Conservation (phyloP, 345 rosid species). For the Citrus glauca region DNA sequence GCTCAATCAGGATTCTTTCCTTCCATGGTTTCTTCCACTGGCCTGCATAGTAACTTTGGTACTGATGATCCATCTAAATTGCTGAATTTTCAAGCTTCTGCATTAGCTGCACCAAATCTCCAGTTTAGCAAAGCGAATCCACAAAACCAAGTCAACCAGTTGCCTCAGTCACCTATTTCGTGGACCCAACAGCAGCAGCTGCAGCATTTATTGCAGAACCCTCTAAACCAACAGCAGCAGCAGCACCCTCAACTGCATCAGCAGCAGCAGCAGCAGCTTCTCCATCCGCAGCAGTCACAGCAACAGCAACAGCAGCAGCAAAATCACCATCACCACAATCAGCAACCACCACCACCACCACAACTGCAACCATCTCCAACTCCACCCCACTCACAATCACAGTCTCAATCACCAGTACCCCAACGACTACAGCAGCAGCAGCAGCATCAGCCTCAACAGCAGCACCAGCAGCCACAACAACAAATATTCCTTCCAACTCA, state of each 20-base stretch:
- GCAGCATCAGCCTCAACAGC: conserved; percentile 28
- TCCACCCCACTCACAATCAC: conserved; percentile 22
- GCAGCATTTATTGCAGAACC: conserved; percentile 41
- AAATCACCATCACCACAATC: conserved; percentile 16
- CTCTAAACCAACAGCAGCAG: conserved; percentile 38
- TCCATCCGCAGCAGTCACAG: conserved; percentile 35
- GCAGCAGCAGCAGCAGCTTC: conserved; percentile 35
- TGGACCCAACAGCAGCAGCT: conserved; percentile 80
- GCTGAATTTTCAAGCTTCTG: conserved; percentile 75
- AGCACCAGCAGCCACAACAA: conserved; percentile 33
- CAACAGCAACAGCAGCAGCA: conserved; percentile 33
- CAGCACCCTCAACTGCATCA: conserved; percentile 25
- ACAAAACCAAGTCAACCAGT: conserved; percentile 54
- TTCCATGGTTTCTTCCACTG: conserved; percentile 44
- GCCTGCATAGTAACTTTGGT: conserved; percentile 51
- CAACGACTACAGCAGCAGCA: conserved; percentile 28
- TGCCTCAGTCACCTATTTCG: conserved; percentile 47
- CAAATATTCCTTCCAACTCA: conserved; percentile 43
- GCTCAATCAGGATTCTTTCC: conserved; percentile 64
- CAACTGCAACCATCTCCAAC: conserved; percentile 11
- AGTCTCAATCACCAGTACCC: conserved; percentile 13
- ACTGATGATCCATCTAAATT: conserved; percentile 79
- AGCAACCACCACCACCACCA: conserved; percentile 17
- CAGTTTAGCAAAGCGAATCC: conserved; percentile 64
- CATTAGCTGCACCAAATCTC: conserved; percentile 40